Base-by-base conservation (phyloP, 768 basidiomycete species). In the Suillus brevipes region DNA sequence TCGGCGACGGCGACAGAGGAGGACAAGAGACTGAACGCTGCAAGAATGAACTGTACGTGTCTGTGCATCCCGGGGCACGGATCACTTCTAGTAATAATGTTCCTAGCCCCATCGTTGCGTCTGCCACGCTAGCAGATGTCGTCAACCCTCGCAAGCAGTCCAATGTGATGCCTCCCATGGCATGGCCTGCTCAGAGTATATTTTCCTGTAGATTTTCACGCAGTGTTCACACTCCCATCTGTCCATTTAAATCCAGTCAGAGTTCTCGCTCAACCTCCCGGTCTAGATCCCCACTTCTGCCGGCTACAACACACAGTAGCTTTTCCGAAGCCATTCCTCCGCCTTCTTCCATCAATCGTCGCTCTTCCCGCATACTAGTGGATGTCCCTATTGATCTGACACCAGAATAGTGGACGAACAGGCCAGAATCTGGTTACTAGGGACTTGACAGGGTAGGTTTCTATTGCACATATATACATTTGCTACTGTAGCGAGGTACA, bases 241-340 rank as follows among this genome's bases (percentile, higher is more conserved):
- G 86, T 34, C 83, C 88, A 23, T 80, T 86, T 59, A 87, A 81
- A 62, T 94, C 94, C 62, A 88, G 86, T 37, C 88, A 90, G 68
- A 92, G 90, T 73, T 99, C 97, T 25, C 91, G 97, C 40, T 97
- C 95, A 10, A 95, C 92, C 23, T 98, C 97, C 62, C 89, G 96
- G 55, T 99, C 97, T 6, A 87, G 95, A 49, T 98, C 97, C 0
- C n/a, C n/a, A n/a, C n/a, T n/a, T n/a, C n/a, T n/a, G n/a, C n/a
- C n/a, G n/a, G n/a, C n/a, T n/a, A n/a, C 96, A 95, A 1, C 83
- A 97, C 89, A 89, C 76, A 77, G 82, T 66, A 87, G 85, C 74
- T 90, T 90, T 68, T 84, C 87, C 6, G 87, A 90, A 60, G 78
- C 84, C 6, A 75, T 81, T 64, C 72, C 73, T n/a, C 34, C 38